Base-by-base conservation (phyloP, 257 asterid species). In the Hygrophila difformis region DNA sequence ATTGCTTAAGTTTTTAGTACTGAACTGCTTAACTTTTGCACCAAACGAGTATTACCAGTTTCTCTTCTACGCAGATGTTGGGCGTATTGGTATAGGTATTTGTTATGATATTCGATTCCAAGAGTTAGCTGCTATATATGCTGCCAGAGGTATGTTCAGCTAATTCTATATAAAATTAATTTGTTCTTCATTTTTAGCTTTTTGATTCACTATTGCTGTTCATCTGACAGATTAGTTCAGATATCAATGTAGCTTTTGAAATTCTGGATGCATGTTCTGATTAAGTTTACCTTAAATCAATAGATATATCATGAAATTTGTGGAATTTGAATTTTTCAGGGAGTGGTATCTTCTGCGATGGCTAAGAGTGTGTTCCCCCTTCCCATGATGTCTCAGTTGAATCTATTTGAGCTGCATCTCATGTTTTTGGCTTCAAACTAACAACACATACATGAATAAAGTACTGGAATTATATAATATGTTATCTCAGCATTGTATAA, bases 51-150 rank as follows among this genome's bases (percentile, higher is more conserved):
- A 10, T 10, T 2, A 33, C 37, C 37, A 5, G 8, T 9, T 12
- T 33, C 1, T 6, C 8, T 33, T 33, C 3, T 33, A 33, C 12
- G 10, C 10, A 89, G 98, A 89, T 78, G 93, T 89, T 55, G 98
- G 98, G 12, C 82, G 94, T 23, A 79, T 85, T 44, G 96, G 98
- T 47, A 77, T 89, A 33, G 97, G 98, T 18, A 89, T 89, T 63
- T 89, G 96, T 82, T 75, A 89, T 37, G 98, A 89, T 71, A 82
- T 89, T 59, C 71, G 88, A 40, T 89, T 89, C 73, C 92, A 73
- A 63, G 98, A 89, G 65, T 72, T 89, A 71, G 96, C 96, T 8
- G 64, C 73, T 77, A 62, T 85, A 44, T 85, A 89, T 72, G 88
- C 94, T 5, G 85, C 96, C 56, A 85, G 98, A 85, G 98, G 98